A percentile compares a stretch with the other conserved stretches of the same genome.
Evolutionary conservation across 495 filamentous ascomycete species (phyloP).

Genomic region (Aspergillus leporis): DNA sequence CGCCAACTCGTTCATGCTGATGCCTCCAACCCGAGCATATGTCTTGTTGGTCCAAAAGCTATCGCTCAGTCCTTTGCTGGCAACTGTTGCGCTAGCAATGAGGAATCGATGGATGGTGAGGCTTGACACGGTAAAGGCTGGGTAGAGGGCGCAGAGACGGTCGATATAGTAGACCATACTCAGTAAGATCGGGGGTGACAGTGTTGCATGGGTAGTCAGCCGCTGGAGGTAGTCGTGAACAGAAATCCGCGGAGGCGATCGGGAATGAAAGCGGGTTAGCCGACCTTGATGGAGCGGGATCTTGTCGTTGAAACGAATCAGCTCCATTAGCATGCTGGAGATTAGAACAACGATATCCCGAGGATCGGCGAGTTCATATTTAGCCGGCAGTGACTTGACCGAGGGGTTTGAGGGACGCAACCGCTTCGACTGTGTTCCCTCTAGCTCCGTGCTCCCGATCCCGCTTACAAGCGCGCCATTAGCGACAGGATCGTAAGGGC

Average conservation of each 20-base stretch:
- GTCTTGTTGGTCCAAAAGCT: constrained; percentile 97
- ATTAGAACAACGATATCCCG: constrained; percentile 88
- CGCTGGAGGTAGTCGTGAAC: constrained; percentile 90
- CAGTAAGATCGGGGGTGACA: constrained; percentile 92
- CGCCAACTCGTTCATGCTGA: constrained; percentile 83
- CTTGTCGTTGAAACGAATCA: constrained; percentile 88
- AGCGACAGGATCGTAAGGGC: constrained; percentile 32
- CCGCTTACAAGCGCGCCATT: constrained; percentile 43
- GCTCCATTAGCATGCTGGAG: constrained; percentile 90
- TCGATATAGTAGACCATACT: constrained; percentile 99
- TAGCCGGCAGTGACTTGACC: constrained; percentile 69
- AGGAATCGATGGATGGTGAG: constrained; percentile 96
- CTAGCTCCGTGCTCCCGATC: constrained; percentile 49
- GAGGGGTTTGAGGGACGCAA: constrained; percentile 53
- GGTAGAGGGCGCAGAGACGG: constrained; percentile 86
- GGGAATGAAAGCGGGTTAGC: constrained; percentile 92
- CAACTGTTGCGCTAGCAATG: constrained; percentile 92
- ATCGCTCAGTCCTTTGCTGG: constrained; percentile 92
- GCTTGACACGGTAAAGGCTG: constrained; percentile 90
- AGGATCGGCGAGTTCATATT: constrained; percentile 76
- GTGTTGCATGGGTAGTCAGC: constrained; percentile 88
- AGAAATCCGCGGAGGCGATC: constrained; percentile 90
- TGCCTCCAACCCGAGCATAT: constrained; percentile 90
- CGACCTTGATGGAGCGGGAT: constrained; percentile 81
- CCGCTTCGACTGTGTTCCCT: constrained; percentile 54